phyloP scores from a whole-genome alignment of 306 rosid species.

The Cucumis melo region DNA sequence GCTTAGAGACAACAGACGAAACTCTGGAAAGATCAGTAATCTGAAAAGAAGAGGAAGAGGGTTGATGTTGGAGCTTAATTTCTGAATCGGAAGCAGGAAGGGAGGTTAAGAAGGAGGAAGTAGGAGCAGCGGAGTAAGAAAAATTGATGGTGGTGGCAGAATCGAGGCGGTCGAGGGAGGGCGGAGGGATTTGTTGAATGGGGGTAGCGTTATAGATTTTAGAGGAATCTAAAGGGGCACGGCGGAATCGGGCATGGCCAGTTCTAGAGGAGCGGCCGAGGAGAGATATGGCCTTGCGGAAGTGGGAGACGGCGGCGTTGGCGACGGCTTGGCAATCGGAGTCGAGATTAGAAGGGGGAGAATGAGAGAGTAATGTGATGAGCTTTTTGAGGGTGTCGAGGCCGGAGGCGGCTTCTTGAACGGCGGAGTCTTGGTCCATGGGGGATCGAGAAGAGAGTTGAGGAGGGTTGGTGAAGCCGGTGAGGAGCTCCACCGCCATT shows the following conservation, averaged over 20 bases:
- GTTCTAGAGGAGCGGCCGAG: conserved; percentile 56
- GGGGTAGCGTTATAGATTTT: conserved; percentile 36
- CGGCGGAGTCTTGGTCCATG: conserved; percentile 41
- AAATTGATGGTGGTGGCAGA: conserved; percentile 43
- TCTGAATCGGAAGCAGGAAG: conserved; percentile 46
- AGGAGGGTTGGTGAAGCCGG: neutral
- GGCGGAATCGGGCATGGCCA: conserved; percentile 82
- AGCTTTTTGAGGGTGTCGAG: conserved; percentile 52
- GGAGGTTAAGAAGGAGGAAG: conserved; percentile 47
- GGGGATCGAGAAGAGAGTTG: conserved; percentile 16
- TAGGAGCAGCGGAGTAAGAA: conserved; percentile 37
- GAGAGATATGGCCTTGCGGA: conserved; percentile 66
- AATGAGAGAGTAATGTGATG: conserved; percentile 23
- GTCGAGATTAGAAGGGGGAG: conserved; percentile 1
- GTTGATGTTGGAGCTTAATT: conserved; percentile 19
- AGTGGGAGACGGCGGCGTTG: conserved; percentile 69
- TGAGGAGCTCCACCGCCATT: conserved; percentile 73
- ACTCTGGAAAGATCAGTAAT: conserved; percentile 54
- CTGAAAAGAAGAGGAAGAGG: conserved; percentile 36
- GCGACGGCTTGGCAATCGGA: conserved; percentile 39
- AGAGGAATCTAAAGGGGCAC: conserved; percentile 37
- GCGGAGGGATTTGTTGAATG: conserved; percentile 74
- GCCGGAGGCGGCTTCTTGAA: conserved; percentile 68
- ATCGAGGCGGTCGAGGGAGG: conserved; percentile 24
- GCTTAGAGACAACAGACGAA: conserved; percentile 47